These are phyloP conservation scores for Pleodorina starrii DNA, from an alignment of 139 green algal genomes.

Conservation along the genomic window DNA sequence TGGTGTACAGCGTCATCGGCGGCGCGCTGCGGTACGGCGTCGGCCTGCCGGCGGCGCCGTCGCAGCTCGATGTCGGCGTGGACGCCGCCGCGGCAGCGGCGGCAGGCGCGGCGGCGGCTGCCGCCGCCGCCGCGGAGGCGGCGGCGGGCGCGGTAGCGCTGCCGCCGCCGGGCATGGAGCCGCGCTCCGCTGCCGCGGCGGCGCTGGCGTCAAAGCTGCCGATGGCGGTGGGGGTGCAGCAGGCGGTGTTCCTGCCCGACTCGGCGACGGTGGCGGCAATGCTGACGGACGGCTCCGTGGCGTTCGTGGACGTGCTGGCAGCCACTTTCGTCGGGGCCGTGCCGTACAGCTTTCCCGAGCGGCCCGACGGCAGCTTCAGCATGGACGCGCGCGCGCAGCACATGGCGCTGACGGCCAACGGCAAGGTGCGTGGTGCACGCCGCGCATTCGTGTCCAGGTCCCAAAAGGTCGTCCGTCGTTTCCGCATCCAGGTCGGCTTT, in stretches of 20 bases:
- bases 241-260: constrained; percentile 58
- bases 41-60: constrained; percentile 9
- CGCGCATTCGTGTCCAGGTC: too few species aligned
- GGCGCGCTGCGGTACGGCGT: constrained; percentile 48
- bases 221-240: constrained; percentile 18
- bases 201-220: constrained; percentile 18
- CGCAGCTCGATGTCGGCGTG: neutral
- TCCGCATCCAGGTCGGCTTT: too few species aligned
- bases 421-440: constrained; percentile 58
- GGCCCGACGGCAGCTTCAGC: constrained; percentile 48
- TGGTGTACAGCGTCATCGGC: constrained; percentile 49
- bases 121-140: neutral
- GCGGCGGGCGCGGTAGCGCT: neutral
- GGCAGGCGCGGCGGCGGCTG: neutral
- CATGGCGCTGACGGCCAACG: constrained; percentile 63
- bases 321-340: constrained; percentile 22
- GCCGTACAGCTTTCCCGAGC: constrained; percentile 40
- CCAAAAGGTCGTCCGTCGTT: too few species aligned
- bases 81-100: neutral
- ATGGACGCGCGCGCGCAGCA: constrained; percentile 62
- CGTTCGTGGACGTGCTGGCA: constrained; percentile 55
- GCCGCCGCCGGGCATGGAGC: neutral
- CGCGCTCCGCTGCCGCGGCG: neutral
- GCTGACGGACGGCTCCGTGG: constrained; percentile 55
- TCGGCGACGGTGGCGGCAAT: constrained; percentile 54